A percentile compares a stretch with the other conserved stretches of the same genome.
Evolutionary conservation across 257 asterid genomes (phyloP).

Genomic region (Rehmannia glutinosa): DNA sequence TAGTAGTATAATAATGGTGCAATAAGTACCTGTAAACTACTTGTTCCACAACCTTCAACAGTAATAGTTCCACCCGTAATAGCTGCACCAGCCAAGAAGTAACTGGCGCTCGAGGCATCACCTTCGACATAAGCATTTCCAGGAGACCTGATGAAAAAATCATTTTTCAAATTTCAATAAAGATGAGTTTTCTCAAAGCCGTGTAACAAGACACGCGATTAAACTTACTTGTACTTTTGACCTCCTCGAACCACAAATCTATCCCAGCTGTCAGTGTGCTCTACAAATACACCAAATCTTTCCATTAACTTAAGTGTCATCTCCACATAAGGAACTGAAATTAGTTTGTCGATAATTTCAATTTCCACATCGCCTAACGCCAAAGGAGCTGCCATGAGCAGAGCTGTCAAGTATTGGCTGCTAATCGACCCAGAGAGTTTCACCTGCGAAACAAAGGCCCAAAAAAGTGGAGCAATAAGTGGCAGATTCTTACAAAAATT

Average conservation of each 20-base stretch:
- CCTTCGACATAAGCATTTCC: constrained; percentile 96
- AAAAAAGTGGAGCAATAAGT: not conserved
- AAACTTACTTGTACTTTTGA: constrained; percentile 78
- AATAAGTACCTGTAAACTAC: constrained; percentile 82
- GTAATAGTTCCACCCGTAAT: constrained; percentile 84
- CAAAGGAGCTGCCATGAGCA: constrained; percentile 93
- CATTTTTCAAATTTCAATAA: too few species aligned
- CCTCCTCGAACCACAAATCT: too few species aligned
- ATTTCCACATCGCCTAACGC: too few species aligned
- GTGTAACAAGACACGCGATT: not conserved
- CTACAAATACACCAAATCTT: too few species aligned
- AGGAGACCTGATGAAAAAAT: constrained; percentile 58
- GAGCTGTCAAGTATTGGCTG: constrained; percentile 93
- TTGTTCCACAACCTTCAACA: constrained; percentile 96
- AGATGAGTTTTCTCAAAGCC: too few species aligned
- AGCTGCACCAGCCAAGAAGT: constrained; percentile 99
- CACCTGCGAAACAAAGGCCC: constrained; percentile 53
- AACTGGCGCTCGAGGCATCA: constrained; percentile 97
- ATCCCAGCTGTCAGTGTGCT: too few species aligned
- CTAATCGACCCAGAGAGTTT: constrained; percentile 91
- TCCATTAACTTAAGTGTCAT: too few species aligned
- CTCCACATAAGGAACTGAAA: too few species aligned
- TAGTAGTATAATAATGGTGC: too few species aligned
- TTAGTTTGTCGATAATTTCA: too few species aligned
- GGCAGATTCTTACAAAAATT: not conserved